Base-by-base conservation (phyloP, 176 grass and related monocot species). In the Ensete ventricosum region DNA sequence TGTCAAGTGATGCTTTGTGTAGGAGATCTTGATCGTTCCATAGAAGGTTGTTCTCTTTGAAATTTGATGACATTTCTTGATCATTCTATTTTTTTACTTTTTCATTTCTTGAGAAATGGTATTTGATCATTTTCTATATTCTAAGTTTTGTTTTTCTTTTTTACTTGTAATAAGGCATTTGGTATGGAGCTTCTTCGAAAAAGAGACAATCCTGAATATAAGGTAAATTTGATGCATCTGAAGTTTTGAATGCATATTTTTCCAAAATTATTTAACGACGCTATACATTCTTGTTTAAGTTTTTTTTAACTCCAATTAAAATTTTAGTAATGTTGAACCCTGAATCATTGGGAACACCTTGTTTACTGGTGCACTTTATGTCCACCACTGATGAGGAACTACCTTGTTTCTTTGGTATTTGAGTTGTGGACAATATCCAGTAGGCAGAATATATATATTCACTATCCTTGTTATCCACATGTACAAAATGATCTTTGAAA, bases 1-100 rank as follows among this genome's bases (percentile, higher is more conserved):
- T 93, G 90, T 75, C 94, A 97, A 83, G 88, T 97, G 80, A 93
- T 97, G 94, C 88, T 97, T 83, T 90, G 83, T 78, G 94, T 97
- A 14, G 90, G 90, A 59, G 90, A 97, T 77, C 85, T 97, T 76
- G 88, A 91, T 76, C 88, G 84, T 75, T 86, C 94, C 76, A 90
- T 97, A 66, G 75, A 97, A 97, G 82, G 94, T 97, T 82, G 80
- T 54, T 76, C 77, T 72, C 34, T 5, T 4, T 25, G 12, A 64
- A 73, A 55, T 53, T 5, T 34, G 73, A 9, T 73, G 17, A 34
- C 29, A 34, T 34, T 34, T 34, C 29, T 34, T 34, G 13, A 19
- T 29, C 71, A 60, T 14, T 72, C 63, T 55, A 69, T 49, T 78
- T 73, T 71, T 69, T n/a, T n/a, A n/a, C 8, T 3, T 10, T 81